Evolutionary conservation across 768 basidiomycete genomes (phyloP), one percentile per base, ranked within the genome.

Genomic region (Coprinellus micaceus): DNA sequence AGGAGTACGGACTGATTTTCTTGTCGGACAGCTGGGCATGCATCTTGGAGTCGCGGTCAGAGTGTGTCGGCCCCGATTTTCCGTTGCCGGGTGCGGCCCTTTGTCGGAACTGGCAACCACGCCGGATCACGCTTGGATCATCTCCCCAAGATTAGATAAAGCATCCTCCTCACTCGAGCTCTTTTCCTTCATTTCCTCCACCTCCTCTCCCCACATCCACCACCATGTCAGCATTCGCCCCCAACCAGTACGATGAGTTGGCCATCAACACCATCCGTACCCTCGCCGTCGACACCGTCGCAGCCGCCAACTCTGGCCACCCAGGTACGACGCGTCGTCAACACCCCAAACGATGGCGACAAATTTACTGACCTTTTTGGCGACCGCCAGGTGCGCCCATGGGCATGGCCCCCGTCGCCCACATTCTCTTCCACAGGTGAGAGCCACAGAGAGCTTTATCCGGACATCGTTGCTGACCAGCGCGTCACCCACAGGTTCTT

Each of bases 281-380:
- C 40, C 83, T 91, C 58, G 85, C 88, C 54, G 86, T 82, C 36
- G 88, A 88, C 75, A 79, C 85, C 63, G 89, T 91, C 46, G 85
- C 73, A 61, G 90, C 92, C 74, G 89, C 93, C 66, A 96, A 96
- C 83, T 94, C 91, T 63, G 94, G 94, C 56, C 94, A 95, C 72
- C 94, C 91, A 59, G 92, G 92, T 87, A 58, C 25, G 36, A 48
- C 48, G 49, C 30, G 30, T 46, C 33, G 12, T 53, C 39, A 44
- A 26, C 46, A 52, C 53, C 48, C 52, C 30, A 56, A 33, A 33
- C 56, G 43, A 49, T 56, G 53, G 43, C 13, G 45, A 48, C 49
- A 59, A 43, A 53, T 66, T 60, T 64, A 43, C 22, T 57, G 26
- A 50, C 43, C n/a, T 33, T 12, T 41, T 29, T 44, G 46, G 43